Evolutionary conservation across 495 filamentous ascomycete genomes (phyloP), one percentile per base, ranked within the genome.

Genomic region (Acidomyces sp.): DNA sequence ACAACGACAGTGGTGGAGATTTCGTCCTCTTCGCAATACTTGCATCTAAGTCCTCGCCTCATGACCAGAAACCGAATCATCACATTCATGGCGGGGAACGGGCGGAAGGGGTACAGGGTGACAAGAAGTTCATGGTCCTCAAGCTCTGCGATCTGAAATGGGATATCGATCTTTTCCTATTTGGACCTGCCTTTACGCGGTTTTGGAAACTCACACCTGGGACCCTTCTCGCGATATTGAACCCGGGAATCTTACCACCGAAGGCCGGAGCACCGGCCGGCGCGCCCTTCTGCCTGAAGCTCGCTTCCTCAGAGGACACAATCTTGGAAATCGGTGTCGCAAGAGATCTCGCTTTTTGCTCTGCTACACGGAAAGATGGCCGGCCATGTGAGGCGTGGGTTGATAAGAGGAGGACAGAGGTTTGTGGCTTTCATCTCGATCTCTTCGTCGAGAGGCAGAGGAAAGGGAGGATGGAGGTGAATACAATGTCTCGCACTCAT

Each of bases 341-440:
- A 3, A 70, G 83, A 24, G 92, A 99, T 58, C 68, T 99, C 1
- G 85, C 78, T 3, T 95, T 78, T 57, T 99, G 92, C 63, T 87
- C 85, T 56, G 70, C 70, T 13, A 62, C 84, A 34, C 82, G 81
- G 51, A 85, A 81, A 49, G 86, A 94, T 61, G 87, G 88, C 18
- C 71, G 79, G 45, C 64, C 66, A 25, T 99, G 90, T 57, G 72
- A 70, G 19, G 62, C 68, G 34, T 99, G 92, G 92, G 67, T 99
- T 23, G 85, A 99, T 55, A 72, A 68, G 39, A 70, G 83, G 7
- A 82, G 84, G 51, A 93, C 86, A 5, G 80, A 93, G 47, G 85
- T 80, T 56, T 99, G 90, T 62, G 82, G 92, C 45, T 99, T 82
- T 50, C 90, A 99, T 53, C 72, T 93, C 49, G 82, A 93, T 52